Evolutionary conservation across 2,329 filamentous ascomycete species (phyloP).

Genomic region (Phialophora chinensis): DNA sequence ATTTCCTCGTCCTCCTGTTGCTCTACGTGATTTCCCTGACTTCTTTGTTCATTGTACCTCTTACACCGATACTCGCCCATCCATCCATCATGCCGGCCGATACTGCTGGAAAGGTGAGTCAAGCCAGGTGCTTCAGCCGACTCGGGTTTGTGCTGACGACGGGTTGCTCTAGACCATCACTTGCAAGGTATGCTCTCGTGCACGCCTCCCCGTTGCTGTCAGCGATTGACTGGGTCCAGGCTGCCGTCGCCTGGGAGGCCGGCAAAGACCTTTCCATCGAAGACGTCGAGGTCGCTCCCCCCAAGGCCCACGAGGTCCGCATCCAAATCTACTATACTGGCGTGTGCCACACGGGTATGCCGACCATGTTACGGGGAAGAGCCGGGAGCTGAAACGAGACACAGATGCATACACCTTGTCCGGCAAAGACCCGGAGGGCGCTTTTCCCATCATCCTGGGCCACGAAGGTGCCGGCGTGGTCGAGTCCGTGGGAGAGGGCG

Average conservation of each 20-base stretch:
- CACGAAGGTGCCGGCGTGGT: slow-evolving; percentile 92
- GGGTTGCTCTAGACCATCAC: slow-evolving; percentile 74
- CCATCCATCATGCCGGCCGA: slow-evolving; percentile 35
- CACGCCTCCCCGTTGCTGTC: slow-evolving; percentile 4
- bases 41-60: background rate
- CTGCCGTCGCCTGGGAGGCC: slow-evolving; percentile 96
- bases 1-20: slow-evolving; percentile 4
- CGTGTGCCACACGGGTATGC: slow-evolving; percentile 92
- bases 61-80: background rate
- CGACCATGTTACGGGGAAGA: slow-evolving; percentile 23
- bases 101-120: slow-evolving; percentile 39
- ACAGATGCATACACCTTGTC: slow-evolving; percentile 91
- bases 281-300: slow-evolving; percentile 88
- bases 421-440: slow-evolving; percentile 96
- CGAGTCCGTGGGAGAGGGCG: slow-evolving; percentile 91
- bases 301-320: slow-evolving; percentile 90
- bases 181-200: slow-evolving; percentile 68
- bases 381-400: slow-evolving; percentile 25
- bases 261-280: slow-evolving; percentile 88
- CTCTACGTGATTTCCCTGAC: slow-evolving; percentile 1
- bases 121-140: background rate
- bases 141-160: slow-evolving; percentile 16
- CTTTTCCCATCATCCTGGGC: slow-evolving; percentile 85
- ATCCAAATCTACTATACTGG: slow-evolving; percentile 98
- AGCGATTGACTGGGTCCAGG: slow-evolving; percentile 54